phyloP scores from a whole-genome alignment of 495 filamentous ascomycete genomes.

The Hyaloscypha variabilis region DNA sequence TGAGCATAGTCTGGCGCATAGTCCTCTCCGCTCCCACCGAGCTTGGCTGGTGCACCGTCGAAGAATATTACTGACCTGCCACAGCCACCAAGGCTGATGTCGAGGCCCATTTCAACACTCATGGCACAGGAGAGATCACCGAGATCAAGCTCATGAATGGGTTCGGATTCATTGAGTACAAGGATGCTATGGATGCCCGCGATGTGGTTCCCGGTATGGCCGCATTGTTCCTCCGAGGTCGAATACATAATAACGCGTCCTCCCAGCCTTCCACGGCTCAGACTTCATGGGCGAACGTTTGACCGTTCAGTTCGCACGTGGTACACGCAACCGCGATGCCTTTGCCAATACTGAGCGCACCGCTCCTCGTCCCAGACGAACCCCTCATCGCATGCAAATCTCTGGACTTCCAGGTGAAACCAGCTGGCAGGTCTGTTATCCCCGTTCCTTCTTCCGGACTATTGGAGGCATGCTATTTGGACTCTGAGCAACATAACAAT shows the following conservation, averaged over 20 bases:
- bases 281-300: slow-evolving; percentile 97
- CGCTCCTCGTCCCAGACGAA: slow-evolving; percentile 90
- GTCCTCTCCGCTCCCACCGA: background rate
- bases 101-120: slow-evolving; percentile 91
- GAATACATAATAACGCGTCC: slow-evolving; percentile 32
- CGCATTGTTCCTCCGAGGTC: slow-evolving; percentile 23
- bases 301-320: slow-evolving; percentile 96
- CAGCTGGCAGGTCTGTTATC: slow-evolving; percentile 99
- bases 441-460: slow-evolving; percentile 58
- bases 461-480: slow-evolving; percentile 36
- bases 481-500: slow-evolving; percentile 31
- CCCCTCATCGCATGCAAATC: slow-evolving; percentile 94
- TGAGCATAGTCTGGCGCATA: slow-evolving; percentile 51
- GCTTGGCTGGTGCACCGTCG: background rate
- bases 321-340: slow-evolving; percentile 83
- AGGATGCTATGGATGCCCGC: slow-evolving; percentile 94
- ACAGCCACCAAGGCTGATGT: slow-evolving; percentile 95
- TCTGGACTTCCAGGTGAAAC: slow-evolving; percentile 96
- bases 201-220: slow-evolving; percentile 93
- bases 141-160: slow-evolving; percentile 99
- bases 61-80: slow-evolving; percentile 14
- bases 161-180: slow-evolving; percentile 99
- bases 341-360: slow-evolving; percentile 73
- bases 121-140: slow-evolving; percentile 94
- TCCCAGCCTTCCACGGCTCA: slow-evolving; percentile 67